phyloP scores from a whole-genome alignment of 2,329 filamentous ascomycete genomes.

The Monilinia vaccinii-corymbosi region DNA sequence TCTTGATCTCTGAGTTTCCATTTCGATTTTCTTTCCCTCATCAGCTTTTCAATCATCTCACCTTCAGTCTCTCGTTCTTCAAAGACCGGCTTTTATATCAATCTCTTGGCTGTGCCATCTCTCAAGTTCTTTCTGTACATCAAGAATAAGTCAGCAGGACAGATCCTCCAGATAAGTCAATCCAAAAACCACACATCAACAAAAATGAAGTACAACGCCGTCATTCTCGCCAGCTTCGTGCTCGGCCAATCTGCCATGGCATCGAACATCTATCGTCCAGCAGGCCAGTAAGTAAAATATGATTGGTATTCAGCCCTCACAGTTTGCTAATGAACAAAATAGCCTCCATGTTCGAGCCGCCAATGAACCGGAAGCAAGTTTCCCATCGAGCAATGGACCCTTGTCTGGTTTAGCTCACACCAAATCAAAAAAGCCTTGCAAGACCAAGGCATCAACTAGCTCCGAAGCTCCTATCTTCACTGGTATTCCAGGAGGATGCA shows the following conservation, averaged over 20 bases:
- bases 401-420: not conserved
- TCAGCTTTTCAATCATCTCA: conserved; percentile 7
- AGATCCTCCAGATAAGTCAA: not conserved
- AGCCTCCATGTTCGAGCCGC: not conserved
- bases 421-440: conserved; percentile 1
- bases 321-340: not conserved
- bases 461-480: not conserved
- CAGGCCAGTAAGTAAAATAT: conserved; percentile 2
- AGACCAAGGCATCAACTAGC: not conserved
- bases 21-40: not conserved
- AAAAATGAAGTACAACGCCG: conserved; percentile 9
- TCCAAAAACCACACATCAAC: not conserved
- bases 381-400: not conserved
- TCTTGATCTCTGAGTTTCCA: not conserved
- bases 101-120: conserved; percentile 8
- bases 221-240: conserved; percentile 6
- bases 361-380: not conserved
- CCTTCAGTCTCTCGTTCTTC: conserved; percentile 8
- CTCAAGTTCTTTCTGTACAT: not conserved
- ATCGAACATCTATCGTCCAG: conserved; percentile 4
- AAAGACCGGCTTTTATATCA: not conserved
- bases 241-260: conserved; percentile 10
- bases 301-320: not conserved
- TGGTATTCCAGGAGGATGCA: not conserved
- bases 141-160: conserved; percentile 4